Conservation (phyloP, 2,329 filamentous ascomycete genomes). For the Aurifilum marmelostoma region DNA sequence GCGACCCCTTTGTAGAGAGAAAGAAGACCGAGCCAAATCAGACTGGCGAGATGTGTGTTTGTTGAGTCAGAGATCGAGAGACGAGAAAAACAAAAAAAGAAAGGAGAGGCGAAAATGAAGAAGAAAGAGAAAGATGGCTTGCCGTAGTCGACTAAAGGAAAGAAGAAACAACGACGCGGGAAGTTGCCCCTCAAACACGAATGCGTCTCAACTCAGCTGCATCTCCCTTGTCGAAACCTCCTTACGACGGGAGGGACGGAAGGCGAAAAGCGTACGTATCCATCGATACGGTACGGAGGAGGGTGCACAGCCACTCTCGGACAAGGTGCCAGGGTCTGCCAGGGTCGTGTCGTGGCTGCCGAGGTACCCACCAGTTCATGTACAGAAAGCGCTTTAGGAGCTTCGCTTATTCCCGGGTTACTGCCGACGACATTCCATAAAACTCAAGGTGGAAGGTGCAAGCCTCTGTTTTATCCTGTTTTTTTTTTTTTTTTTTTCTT, state of each 20-base stretch:
- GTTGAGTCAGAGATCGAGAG: no score
- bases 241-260: neutral
- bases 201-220: conserved; percentile 18
- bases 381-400: conserved; percentile 5
- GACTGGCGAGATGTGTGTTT: neutral
- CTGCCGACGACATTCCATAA: neutral
- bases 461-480: neutral
- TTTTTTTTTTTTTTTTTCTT: neutral
- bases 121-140: neutral
- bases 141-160: neutral
- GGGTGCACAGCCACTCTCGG: conserved; percentile 10
- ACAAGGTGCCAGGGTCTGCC: neutral
- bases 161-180: neutral
- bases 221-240: conserved; percentile 1
- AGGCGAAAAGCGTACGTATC: neutral
- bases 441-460: neutral
- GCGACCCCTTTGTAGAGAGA: neutral
- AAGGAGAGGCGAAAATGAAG: neutral
- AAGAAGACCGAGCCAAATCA: neutral
- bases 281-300: neutral
- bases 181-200: conserved; percentile 11
- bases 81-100: neutral
- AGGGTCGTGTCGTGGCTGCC: neutral
- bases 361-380: neutral
- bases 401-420: neutral